Conservation (phyloP, 805 yeast genomes). For the Sugiyamaella marilandica region DNA sequence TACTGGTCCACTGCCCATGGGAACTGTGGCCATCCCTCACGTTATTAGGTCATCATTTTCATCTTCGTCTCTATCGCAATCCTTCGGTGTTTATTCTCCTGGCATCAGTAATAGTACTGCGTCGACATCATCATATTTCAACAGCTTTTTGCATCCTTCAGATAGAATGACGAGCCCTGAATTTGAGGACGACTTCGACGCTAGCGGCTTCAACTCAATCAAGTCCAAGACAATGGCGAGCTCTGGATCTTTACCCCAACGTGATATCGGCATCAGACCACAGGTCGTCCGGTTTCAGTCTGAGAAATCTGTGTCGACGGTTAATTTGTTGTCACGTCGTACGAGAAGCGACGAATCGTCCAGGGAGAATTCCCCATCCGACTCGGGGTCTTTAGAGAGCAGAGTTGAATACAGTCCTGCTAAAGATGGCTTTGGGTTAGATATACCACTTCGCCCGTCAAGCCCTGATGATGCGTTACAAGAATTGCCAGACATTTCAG, state of each 20-base stretch:
- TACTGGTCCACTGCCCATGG: neutral
- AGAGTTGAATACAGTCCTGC: neutral
- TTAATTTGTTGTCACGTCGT: neutral
- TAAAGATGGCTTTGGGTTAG: neutral
- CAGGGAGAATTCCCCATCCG: neutral
- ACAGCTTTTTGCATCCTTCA: neutral
- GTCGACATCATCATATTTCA: neutral
- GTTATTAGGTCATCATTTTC: slow-evolving; percentile 22
- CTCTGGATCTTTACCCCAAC: neutral
- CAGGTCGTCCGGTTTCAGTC: neutral
- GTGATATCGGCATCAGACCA: neutral
- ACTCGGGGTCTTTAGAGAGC: neutral
- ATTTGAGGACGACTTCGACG: neutral
- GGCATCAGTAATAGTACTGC: neutral
- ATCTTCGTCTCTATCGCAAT: slow-evolving; percentile 19
- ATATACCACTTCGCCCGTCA: slow-evolving; percentile 6
- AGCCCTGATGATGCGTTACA: neutral
- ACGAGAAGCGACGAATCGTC: neutral
- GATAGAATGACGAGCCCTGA: neutral
- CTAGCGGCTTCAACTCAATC: neutral
- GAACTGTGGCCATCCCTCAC: slow-evolving; percentile 23
- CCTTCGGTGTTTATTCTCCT: slow-evolving; percentile 7
- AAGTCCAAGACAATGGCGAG: neutral
- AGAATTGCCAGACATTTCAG: neutral
- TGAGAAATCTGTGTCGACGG: neutral